These are phyloP conservation scores for Dactylellina leptospora DNA, from an alignment of 2,329 filamentous ascomycete genomes.

Conservation along the genomic window DNA sequence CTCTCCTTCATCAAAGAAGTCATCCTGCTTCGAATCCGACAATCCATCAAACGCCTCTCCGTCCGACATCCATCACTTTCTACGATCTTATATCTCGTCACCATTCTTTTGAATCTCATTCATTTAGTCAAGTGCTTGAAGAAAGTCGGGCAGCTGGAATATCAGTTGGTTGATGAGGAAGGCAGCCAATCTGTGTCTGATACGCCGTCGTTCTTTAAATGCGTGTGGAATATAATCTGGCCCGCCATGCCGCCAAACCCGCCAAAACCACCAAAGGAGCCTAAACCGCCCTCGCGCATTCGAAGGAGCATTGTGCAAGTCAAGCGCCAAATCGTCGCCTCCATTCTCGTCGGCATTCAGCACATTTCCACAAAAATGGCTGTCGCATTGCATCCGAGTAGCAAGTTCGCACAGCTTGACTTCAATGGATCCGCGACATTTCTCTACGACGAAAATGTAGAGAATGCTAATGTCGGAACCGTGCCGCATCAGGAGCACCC, in stretches of 20 bases:
- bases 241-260: constrained; percentile 2
- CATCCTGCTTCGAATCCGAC: constrained; percentile 17
- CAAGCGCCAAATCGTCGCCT: constrained; percentile 18
- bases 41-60: constrained; percentile 6
- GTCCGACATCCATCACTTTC: constrained; percentile 4
- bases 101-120: constrained; percentile 19
- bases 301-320: constrained; percentile 8
- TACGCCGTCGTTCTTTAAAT: background rate
- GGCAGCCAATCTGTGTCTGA: constrained; percentile 7
- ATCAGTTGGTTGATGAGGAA: no score
- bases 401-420: constrained; percentile 10
- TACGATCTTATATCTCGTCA: constrained; percentile 6
- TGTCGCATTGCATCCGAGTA: constrained; percentile 9
- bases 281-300: background rate
- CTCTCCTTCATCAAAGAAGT: constrained; percentile 8
- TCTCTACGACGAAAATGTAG: background rate
- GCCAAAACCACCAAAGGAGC: background rate
- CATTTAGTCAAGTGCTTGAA: background rate
- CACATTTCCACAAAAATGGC: constrained; percentile 17
- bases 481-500: background rate
- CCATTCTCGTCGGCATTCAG: background rate
- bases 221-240: constrained; percentile 9
- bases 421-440: constrained; percentile 9
- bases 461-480: background rate
- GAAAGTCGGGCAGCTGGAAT: background rate